A percentile compares a stretch with the other conserved stretches of the same genome.
Conservation (phyloP, 768 basidiomycete genomes). For the Lactarius indigo region DNA sequence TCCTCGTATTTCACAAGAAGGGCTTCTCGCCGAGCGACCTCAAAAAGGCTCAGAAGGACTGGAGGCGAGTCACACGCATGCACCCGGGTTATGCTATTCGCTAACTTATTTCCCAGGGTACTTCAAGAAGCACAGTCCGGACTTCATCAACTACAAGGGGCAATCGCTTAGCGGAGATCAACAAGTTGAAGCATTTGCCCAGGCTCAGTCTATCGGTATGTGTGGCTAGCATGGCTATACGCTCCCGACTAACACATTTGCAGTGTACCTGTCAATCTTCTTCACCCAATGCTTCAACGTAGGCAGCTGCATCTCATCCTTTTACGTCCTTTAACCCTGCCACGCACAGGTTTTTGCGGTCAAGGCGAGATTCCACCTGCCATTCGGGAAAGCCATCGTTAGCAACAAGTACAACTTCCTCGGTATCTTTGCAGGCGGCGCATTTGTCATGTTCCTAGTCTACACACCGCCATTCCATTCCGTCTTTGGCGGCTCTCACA, state of each 20-base stretch:
- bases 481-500: constrained; percentile 60
- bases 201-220: constrained; percentile 60
- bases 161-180: constrained; percentile 40
- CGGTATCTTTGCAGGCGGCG: constrained; percentile 58
- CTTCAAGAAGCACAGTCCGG: constrained; percentile 46
- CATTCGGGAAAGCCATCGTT: constrained; percentile 56
- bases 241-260: background rate
- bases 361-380: constrained; percentile 58
- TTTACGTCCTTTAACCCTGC: background rate
- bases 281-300: constrained; percentile 70
- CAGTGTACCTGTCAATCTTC: constrained; percentile 63
- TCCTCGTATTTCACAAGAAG: constrained; percentile 59
- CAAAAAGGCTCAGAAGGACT: constrained; percentile 43
- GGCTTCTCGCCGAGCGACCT: constrained; percentile 62
- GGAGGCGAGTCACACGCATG: constrained; percentile 6
- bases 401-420: constrained; percentile 62
- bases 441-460: constrained; percentile 62
- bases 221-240: background rate
- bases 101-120: constrained; percentile 36
- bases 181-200: constrained; percentile 56
- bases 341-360: constrained; percentile 55
- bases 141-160: constrained; percentile 55
- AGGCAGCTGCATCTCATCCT: constrained; percentile 19
- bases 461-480: constrained; percentile 68
- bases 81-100: background rate